Evolutionary conservation across 148 eudicot species (phyloP).

Genomic region (Fallopia convolvulus): DNA sequence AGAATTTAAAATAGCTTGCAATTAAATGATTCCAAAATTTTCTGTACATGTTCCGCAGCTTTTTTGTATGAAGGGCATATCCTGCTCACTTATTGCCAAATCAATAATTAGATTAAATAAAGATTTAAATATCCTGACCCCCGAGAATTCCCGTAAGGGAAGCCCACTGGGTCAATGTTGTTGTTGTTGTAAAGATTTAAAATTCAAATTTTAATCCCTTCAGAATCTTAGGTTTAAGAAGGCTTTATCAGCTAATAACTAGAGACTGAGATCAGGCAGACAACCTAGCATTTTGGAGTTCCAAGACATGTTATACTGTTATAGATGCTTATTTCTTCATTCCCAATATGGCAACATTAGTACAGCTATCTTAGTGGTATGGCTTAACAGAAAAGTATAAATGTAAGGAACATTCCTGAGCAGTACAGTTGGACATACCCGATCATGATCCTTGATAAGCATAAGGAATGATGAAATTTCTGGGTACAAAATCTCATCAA

Average conservation of each 20-base stretch:
- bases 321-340: neutral
- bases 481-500: constrained; percentile 76
- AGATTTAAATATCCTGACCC: too few species aligned
- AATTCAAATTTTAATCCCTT: neutral
- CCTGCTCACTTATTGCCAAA: neutral
- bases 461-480: constrained; percentile 81
- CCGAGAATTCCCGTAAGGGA: too few species aligned
- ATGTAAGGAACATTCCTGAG: neutral
- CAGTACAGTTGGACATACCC: neutral
- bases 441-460: constrained; percentile 13
- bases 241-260: neutral
- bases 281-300: neutral
- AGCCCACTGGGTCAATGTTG: too few species aligned
- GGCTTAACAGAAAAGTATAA: neutral
- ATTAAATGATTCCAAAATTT: neutral
- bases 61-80: neutral
- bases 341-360: neutral
- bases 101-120: too few species aligned
- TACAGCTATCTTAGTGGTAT: neutral
- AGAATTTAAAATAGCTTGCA: neutral
- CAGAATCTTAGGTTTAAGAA: neutral
- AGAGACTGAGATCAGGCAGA: neutral
- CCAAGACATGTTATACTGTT: neutral
- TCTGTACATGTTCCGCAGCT: too few species aligned
- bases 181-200: neutral